Evolutionary conservation across 768 basidiomycete species (phyloP).

Genomic region (Hericium coralloides): DNA sequence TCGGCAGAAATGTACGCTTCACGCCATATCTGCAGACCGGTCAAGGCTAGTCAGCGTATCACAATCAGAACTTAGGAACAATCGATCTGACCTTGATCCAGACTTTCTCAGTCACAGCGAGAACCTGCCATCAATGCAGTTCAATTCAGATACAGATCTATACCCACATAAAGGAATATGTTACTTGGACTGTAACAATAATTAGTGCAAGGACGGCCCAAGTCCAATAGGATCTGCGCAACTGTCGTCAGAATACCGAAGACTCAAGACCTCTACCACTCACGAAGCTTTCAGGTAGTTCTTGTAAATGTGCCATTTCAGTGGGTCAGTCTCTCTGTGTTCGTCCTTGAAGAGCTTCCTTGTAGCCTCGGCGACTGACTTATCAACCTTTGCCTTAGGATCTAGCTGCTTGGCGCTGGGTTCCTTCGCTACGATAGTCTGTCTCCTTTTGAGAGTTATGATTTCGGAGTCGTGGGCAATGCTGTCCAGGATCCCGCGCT

Average conservation of each 20-base stretch:
- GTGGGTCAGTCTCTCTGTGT: slow-evolving; percentile 69
- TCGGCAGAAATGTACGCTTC: slow-evolving; percentile 38
- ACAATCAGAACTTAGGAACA: not conserved
- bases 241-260: not conserved
- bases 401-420: slow-evolving; percentile 21
- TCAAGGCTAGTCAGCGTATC: not conserved
- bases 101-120: slow-evolving; percentile 51
- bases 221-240: slow-evolving; percentile 44
- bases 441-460: slow-evolving; percentile 36
- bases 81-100: slow-evolving; percentile 56
- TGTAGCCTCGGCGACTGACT: slow-evolving; percentile 35
- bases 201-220: slow-evolving; percentile 46
- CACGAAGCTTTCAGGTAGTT: slow-evolving; percentile 66
- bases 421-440: slow-evolving; percentile 10
- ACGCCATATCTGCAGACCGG: slow-evolving; percentile 40
- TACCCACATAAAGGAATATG: not conserved
- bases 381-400: slow-evolving; percentile 18
- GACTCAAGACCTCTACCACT: slow-evolving; percentile 17
- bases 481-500: slow-evolving; percentile 50
- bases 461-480: slow-evolving; percentile 43
- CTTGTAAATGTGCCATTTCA: slow-evolving; percentile 63
- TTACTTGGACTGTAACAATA: slow-evolving; percentile 34
- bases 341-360: slow-evolving; percentile 75
- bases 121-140: slow-evolving; percentile 26
- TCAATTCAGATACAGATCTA: not conserved